Conservation (phyloP, 192 early-diverging fungal genomes). For the Phycomyces nitens region DNA sequence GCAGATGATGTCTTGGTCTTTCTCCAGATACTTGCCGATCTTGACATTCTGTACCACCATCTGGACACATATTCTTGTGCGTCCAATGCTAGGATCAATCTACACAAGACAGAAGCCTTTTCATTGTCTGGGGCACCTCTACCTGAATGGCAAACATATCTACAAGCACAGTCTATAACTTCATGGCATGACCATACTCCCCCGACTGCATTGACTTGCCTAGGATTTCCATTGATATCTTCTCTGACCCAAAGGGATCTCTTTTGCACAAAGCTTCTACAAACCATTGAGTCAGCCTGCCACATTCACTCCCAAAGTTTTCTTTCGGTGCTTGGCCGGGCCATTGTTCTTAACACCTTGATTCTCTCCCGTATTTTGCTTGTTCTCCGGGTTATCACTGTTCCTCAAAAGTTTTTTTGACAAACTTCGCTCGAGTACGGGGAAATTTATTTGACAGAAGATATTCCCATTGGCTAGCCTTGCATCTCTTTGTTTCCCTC, state of each 20-base stretch:
- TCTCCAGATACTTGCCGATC: conserved; percentile 1
- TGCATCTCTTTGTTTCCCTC: background rate
- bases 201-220: background rate
- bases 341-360: background rate
- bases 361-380: conserved; percentile 11
- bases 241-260: background rate
- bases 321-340: conserved; percentile 2
- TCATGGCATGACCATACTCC: background rate
- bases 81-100: conserved; percentile 19
- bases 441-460: background rate
- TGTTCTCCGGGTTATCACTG: background rate
- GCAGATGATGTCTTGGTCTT: conserved; percentile 22
- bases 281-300: background rate
- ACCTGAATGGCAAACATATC: background rate
- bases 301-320: background rate
- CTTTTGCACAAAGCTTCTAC: background rate
- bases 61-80: background rate
- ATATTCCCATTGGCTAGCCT: background rate
- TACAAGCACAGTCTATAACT: background rate
- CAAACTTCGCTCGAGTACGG: background rate
- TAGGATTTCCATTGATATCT: background rate
- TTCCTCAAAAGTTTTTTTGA: background rate
- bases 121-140: conserved; percentile 1
- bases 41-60: background rate
- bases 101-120: conserved; percentile 14